Conservation (phyloP, 2,329 filamentous ascomycete species). For the Phaeosphaeria sp. region DNA sequence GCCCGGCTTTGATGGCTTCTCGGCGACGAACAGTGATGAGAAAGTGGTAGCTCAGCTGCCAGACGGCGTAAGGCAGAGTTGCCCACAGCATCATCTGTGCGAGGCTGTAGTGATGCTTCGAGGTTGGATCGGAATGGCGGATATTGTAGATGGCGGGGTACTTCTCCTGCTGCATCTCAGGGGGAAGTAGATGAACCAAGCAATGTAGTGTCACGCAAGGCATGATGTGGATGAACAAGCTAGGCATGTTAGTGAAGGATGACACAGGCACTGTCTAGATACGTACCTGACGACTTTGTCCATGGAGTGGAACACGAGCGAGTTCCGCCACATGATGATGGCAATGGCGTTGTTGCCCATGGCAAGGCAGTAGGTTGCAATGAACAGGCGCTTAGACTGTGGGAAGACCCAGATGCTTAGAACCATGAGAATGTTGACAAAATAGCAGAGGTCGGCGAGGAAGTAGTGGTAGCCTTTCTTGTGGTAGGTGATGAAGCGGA, state of each 20-base stretch:
- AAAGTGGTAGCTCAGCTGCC: slow-evolving; percentile 93
- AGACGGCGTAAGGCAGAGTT: slow-evolving; percentile 87
- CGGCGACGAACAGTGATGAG: slow-evolving; percentile 94
- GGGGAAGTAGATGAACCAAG: slow-evolving; percentile 79
- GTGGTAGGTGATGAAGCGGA: slow-evolving; percentile 90
- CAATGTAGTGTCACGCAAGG: slow-evolving; percentile 93
- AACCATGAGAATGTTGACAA: slow-evolving; percentile 86
- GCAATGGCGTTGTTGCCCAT: slow-evolving; percentile 97
- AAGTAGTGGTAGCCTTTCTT: slow-evolving; percentile 90
- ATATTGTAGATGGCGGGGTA: slow-evolving; percentile 90
- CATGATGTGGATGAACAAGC: slow-evolving; percentile 99
- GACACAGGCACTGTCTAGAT: slow-evolving; percentile 2
- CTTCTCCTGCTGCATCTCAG: slow-evolving; percentile 67
- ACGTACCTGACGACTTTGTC: slow-evolving; percentile 89
- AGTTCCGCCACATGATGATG: slow-evolving; percentile 99
- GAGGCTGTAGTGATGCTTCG: slow-evolving; percentile 79
- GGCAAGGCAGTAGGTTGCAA: slow-evolving; percentile 87
- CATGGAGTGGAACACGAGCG: slow-evolving; percentile 95
- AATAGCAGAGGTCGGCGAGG: slow-evolving; percentile 95
- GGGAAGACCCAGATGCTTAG: slow-evolving; percentile 91
- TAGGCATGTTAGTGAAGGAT: slow-evolving; percentile 39
- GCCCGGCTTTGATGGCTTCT: slow-evolving; percentile 93
- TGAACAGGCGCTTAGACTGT: slow-evolving; percentile 86
- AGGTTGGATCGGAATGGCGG: slow-evolving; percentile 71
- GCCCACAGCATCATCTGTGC: slow-evolving; percentile 92